Evolutionary conservation across 2,329 filamentous ascomycete genomes (phyloP).

Genomic region (Botrytis squamosa): DNA sequence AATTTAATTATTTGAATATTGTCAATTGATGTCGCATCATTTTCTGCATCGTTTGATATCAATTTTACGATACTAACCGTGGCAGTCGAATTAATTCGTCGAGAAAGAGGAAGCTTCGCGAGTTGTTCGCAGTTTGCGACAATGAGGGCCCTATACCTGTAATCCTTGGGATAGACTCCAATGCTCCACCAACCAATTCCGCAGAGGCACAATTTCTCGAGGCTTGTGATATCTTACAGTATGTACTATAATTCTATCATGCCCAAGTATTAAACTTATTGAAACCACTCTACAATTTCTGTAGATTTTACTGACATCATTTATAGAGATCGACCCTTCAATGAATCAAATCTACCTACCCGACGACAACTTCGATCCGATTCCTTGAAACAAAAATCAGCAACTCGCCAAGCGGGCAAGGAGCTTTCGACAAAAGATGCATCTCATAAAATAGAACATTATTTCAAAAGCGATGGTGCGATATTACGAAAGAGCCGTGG

Average conservation of each 20-base stretch:
- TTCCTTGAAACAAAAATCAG: constrained; percentile 43
- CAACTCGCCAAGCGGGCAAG: constrained; percentile 29
- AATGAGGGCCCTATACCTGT: constrained; percentile 58
- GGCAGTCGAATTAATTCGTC: constrained; percentile 71
- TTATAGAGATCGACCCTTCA: constrained; percentile 49
- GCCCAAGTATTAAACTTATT: not conserved
- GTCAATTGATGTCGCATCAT: constrained; percentile 31
- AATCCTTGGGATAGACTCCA: constrained; percentile 55
- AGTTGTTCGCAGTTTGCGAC: constrained; percentile 80
- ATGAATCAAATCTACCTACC: constrained; percentile 53
- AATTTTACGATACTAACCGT: constrained; percentile 36
- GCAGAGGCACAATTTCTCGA: constrained; percentile 57
- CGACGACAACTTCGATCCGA: constrained; percentile 49
- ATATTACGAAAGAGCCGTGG: constrained; percentile 34
- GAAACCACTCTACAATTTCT: not conserved
- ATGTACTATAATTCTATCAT: constrained; percentile 41
- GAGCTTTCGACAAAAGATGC: constrained; percentile 27
- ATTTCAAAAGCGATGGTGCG: constrained; percentile 31
- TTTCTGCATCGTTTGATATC: constrained; percentile 31
- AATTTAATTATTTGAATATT: constrained; percentile 39
- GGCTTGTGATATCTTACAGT: constrained; percentile 59
- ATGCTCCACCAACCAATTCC: constrained; percentile 53
- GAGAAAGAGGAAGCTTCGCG: constrained; percentile 87
- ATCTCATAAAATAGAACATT: constrained; percentile 29
- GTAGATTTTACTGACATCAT: constrained; percentile 30